Base-by-base conservation (phyloP, 495 filamentous ascomycete species). In the Penicillium daleae region DNA sequence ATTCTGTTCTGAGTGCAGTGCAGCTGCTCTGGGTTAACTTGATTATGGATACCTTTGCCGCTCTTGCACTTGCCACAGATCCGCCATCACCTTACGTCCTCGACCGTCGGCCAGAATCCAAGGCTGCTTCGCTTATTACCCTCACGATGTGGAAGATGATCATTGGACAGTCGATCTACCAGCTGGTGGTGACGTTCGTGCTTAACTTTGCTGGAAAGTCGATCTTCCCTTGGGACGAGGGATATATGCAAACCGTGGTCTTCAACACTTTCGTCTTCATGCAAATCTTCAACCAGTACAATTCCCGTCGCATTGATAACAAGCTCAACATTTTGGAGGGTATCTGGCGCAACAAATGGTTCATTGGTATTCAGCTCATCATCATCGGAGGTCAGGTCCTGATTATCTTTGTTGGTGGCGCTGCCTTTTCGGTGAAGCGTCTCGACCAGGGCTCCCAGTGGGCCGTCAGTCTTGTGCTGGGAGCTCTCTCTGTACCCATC, bases 231-330 rank as follows among this genome's bases (percentile, higher is more conserved):
- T 92, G 91, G 71, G 61, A 66, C 17, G 50, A 61, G 59, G 55
- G 66, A 37, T 53, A 66, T 24, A 74, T 92, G 50, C 74, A 85
- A 60, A 92, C 91, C 1, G 78, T 94, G 40, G 85, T 96, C 26
- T 96, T 96, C 82, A 97, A 96, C 78, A 92, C 90, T 2, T 96
- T 94, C 66, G 90, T 95, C 39, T 97, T 92, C 88, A 93, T 96
- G 90, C 92, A 96, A 66, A 92, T 96, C 65, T 96, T 96, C 84
- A 96, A 97, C 70, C 83, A 92, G 69, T 87, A 90, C 51, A 84
- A 80, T 68, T 91, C 84, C 74, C 90, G 92, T 51, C 90, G 92
- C 1, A 82, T 97, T 17, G 93, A 97, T 71, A 97, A 96, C 78
- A 84, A 85, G 27, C 85, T 95, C 78, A 97, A 97, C 69, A 90